Evolutionary conservation across 176 grass and related monocot species (phyloP), one percentile per base, ranked within the genome.

Genomic region (Secale cereale): DNA sequence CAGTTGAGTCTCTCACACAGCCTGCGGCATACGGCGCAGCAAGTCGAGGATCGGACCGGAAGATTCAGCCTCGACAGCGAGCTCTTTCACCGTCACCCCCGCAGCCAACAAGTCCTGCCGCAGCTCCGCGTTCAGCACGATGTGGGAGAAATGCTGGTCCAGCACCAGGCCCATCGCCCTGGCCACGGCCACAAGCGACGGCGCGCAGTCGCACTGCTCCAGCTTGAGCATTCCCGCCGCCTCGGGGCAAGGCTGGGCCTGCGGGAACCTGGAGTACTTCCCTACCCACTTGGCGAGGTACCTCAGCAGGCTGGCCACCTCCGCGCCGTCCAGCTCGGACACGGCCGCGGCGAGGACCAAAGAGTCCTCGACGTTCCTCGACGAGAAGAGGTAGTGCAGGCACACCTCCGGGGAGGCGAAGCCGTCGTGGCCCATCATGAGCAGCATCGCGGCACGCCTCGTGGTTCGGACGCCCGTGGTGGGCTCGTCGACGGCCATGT

Each of bases 251-350:
- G 74, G 39, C 50, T 77, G 28, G 19, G 94, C 37, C 82, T 97
- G 88, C 0, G 88, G 87, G 3, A 92, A 87, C 11, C 84, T 54
- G 78, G 92, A 22, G 52, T 56, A 98, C 86, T 95, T 98, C 0
- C 27, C 81, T 32, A 98, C 40, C 96, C 91, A 98, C 87, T 92
- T 98, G 77, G 86, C 60, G 30, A 95, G 88, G 32, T 98, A 98
- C 31, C 69, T 88, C 59, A 98, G 31, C 28, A 98, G 65, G 80
- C 46, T 20, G 2, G 82, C 66, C 14, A 98, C 90, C 83, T 98
- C 93, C 5, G 20, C 88, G 0, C 96, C 96, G 48, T 95, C 89
- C 16, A 98, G 83, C 39, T 72, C 87, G 0, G 96, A 59, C 76
- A 98, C 68, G 5, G 86, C 93, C 0, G 89, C 83, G 2, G 87